A percentile compares a stretch with the other conserved stretches of the same genome.
Evolutionary conservation across 2,329 filamentous ascomycete genomes (phyloP).

Genomic region (Cladophialophora yegresii): DNA sequence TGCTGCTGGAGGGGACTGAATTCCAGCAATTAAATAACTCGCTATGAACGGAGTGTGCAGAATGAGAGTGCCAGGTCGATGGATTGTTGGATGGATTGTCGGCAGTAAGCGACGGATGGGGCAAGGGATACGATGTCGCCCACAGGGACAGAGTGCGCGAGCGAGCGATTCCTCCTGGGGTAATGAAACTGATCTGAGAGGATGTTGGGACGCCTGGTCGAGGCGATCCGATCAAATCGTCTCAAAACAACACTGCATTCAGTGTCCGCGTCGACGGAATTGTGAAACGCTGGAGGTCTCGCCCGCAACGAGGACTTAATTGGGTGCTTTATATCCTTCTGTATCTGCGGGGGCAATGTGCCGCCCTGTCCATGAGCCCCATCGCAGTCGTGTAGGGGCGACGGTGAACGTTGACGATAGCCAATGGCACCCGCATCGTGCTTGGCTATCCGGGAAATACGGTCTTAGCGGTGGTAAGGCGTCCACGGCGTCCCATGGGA

Average conservation of each 20-base stretch:
- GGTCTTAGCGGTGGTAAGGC: neutral
- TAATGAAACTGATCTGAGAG: neutral
- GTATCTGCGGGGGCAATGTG: neutral
- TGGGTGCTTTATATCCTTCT: neutral
- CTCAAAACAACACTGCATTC: neutral
- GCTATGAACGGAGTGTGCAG: neutral
- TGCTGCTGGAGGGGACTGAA: neutral
- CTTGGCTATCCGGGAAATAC: neutral
- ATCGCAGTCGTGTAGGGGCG: neutral
- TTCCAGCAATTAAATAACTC: neutral
- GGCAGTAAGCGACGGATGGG: constrained; percentile 3
- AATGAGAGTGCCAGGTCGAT: neutral
- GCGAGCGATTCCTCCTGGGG: neutral
- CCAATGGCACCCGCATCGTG: neutral
- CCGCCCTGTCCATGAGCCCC: neutral
- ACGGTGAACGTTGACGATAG: neutral
- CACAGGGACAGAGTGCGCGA: neutral
- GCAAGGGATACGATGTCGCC: neutral
- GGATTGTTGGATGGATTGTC: neutral
- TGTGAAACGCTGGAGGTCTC: neutral
- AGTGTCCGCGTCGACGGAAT: neutral
- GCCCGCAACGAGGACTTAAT: neutral
- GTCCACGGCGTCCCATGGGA: neutral
- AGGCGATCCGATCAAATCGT: neutral
- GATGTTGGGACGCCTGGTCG: no score